phyloP scores from a whole-genome alignment of 495 filamentous ascomycete species.

The Talaromyces stipitatus region DNA sequence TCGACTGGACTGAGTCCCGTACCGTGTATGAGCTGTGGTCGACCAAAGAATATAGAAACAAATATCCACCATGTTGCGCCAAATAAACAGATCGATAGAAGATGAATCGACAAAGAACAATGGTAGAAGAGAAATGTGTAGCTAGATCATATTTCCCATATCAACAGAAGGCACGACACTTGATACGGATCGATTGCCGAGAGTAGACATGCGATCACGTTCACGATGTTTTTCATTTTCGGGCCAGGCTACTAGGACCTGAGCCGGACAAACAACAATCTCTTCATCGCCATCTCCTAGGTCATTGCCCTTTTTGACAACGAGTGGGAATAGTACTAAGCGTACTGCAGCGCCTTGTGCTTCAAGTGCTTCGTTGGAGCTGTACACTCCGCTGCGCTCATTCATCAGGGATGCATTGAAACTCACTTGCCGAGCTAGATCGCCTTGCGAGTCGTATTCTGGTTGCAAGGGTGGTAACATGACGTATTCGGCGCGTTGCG shows the following conservation, averaged over 20 bases:
- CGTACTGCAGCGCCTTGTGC: slow-evolving; percentile 67
- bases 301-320: slow-evolving; percentile 91
- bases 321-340: slow-evolving; percentile 86
- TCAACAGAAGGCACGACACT: slow-evolving; percentile 40
- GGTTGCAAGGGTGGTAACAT: slow-evolving; percentile 96
- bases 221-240: slow-evolving; percentile 31
- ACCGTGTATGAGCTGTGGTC: not conserved
- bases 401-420: slow-evolving; percentile 94
- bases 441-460: slow-evolving; percentile 88
- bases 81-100: slow-evolving; percentile 5
- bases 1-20: not conserved
- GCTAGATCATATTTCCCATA: slow-evolving; percentile 44
- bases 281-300: slow-evolving; percentile 77
- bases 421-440: slow-evolving; percentile 68
- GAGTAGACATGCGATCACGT: slow-evolving; percentile 39
- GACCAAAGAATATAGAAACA: slow-evolving; percentile 4
- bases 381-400: slow-evolving; percentile 66
- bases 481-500: slow-evolving; percentile 89
- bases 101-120: no score
- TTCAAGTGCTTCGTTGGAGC: slow-evolving; percentile 71
- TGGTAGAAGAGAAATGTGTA: slow-evolving; percentile 22
- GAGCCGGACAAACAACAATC: slow-evolving; percentile 86
- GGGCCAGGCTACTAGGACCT: slow-evolving; percentile 65
- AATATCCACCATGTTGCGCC: not conserved
- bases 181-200: slow-evolving; percentile 32